Evolutionary conservation across 202 grass and related monocot genomes (phyloP).

Genomic region (Schoenoplectus tabernaemontani): DNA sequence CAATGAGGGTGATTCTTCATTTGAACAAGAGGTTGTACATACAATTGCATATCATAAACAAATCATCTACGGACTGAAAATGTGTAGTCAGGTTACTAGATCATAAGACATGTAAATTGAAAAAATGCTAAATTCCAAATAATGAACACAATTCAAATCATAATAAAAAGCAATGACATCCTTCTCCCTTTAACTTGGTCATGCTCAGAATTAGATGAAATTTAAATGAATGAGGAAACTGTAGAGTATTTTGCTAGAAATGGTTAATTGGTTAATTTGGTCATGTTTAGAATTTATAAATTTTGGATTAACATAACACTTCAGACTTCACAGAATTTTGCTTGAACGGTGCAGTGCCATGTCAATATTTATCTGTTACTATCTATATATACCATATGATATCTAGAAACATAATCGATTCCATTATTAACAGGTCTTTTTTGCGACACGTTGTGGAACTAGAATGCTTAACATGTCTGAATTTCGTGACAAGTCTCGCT

Average conservation of each 20-base stretch:
- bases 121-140: conserved; percentile 1
- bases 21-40: conserved; percentile 56
- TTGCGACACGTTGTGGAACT: conserved; percentile 63
- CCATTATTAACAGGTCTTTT: conserved; percentile 33
- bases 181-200: not conserved
- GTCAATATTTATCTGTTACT: not conserved
- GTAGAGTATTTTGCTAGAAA: too few relatives aligned
- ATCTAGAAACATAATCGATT: not conserved
- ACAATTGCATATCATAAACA: not conserved
- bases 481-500: conserved; percentile 51
- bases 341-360: not conserved
- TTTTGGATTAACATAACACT: not conserved
- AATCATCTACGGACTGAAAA: not conserved
- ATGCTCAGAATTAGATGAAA: not conserved
- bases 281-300: not conserved
- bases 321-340: not conserved
- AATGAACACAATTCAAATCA: too few relatives aligned
- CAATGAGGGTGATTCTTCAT: conserved; percentile 41
- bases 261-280: too few relatives aligned
- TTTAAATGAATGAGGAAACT: too few relatives aligned
- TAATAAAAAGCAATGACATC: not conserved
- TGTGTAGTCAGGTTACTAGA: not conserved
- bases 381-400: not conserved
- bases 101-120: not conserved
- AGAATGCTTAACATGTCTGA: conserved; percentile 94